Percentiles rank a stretch among this genome's conserved stretches.
Conservation (phyloP, 768 basidiomycete genomes). For the Serendipita vermifera region DNA sequence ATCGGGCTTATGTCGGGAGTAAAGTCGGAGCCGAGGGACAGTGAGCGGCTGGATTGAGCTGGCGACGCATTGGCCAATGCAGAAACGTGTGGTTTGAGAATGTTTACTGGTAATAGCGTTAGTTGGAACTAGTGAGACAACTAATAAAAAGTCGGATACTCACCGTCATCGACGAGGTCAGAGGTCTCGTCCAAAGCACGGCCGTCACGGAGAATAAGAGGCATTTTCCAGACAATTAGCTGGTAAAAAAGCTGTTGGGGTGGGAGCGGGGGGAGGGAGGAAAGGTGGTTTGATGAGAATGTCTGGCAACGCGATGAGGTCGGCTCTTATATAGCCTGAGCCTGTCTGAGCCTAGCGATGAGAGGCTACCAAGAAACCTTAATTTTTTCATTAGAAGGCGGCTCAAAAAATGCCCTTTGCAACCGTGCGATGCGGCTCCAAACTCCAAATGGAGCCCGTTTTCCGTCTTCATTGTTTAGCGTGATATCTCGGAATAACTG, state of each 20-base stretch:
- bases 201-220: conserved; percentile 1
- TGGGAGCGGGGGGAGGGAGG: background rate
- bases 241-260: background rate
- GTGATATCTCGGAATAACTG: too few species aligned
- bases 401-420: too few species aligned
- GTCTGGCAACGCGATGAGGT: too few species aligned
- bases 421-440: too few species aligned
- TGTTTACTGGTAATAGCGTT: background rate
- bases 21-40: background rate
- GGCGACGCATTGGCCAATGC: background rate
- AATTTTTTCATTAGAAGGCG: too few species aligned
- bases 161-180: conserved; percentile 1
- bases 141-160: background rate
- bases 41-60: background rate
- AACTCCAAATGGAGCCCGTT: too few species aligned
- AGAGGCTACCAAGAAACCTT: too few species aligned
- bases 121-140: background rate
- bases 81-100: background rate
- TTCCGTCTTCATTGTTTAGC: too few species aligned
- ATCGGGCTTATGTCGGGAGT: background rate
- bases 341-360: too few species aligned
- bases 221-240: background rate
- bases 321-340: too few species aligned
- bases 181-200: background rate
- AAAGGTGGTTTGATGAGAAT: too few species aligned